Evolutionary conservation across 345 rosid genomes (phyloP).

Genomic region (Physaria fendleri): DNA sequence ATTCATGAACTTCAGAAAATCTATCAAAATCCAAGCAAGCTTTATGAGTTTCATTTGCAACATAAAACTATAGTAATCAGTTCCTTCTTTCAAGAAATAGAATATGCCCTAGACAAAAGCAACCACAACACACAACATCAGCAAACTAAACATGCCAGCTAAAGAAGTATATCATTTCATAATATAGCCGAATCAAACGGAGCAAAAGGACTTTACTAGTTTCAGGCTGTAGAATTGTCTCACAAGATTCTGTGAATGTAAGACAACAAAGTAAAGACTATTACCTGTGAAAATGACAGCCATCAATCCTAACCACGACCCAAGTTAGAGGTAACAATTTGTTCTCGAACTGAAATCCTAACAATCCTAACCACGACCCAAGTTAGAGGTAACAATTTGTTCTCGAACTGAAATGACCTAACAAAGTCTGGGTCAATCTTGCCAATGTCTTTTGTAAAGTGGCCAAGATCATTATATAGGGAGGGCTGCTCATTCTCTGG

Average conservation of each 20-base stretch:
- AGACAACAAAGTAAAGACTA: background rate
- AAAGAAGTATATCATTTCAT: constrained; percentile 3
- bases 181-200: background rate
- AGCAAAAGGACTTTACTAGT: background rate
- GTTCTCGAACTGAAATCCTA: no score
- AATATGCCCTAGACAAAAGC: background rate
- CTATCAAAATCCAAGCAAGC: constrained; percentile 42
- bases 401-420: constrained; percentile 61
- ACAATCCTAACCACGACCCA: constrained; percentile 86
- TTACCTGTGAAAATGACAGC: constrained; percentile 96
- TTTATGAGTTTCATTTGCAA: constrained; percentile 23
- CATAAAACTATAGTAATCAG: background rate
- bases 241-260: background rate
- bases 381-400: constrained; percentile 65
- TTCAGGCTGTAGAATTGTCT: background rate
- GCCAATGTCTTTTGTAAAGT: constrained; percentile 45
- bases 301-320: constrained; percentile 84
- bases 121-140: background rate
- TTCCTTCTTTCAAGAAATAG: background rate
- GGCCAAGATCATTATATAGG: constrained; percentile 54
- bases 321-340: constrained; percentile 75
- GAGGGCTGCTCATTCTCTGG: constrained; percentile 53
- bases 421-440: constrained; percentile 58
- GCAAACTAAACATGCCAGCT: background rate
- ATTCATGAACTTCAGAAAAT: constrained; percentile 74